phyloP scores from a whole-genome alignment of 371 early-diverging fungal species.

The Zopfochytrium polystomum region DNA sequence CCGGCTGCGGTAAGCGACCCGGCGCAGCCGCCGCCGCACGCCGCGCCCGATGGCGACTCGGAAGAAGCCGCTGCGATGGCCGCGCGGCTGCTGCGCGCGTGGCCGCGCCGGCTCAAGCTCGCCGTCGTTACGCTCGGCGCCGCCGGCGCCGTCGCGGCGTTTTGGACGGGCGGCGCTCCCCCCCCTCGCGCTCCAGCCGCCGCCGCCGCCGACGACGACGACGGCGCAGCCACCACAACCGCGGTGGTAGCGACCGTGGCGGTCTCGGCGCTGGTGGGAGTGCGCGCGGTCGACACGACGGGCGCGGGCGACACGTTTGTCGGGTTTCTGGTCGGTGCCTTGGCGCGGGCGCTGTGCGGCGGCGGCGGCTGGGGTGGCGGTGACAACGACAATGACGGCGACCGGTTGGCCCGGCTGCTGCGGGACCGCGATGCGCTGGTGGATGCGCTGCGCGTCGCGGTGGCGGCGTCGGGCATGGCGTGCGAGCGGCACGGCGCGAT shows the following conservation, averaged over 20 bases:
- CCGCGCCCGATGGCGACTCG: not conserved
- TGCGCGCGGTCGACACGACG: constrained; percentile 18
- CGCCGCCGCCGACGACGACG: too few relatives aligned
- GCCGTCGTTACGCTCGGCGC: constrained; percentile 75
- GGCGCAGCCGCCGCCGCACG: not conserved
- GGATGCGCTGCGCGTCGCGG: constrained; percentile 45
- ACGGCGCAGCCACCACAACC: too few relatives aligned
- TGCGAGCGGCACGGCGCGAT: constrained; percentile 53
- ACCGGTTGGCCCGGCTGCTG: too few relatives aligned
- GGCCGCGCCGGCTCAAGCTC: constrained; percentile 51
- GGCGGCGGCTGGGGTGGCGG: too few relatives aligned
- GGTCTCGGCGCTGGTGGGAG: constrained; percentile 8
- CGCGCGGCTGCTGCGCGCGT: constrained; percentile 11
- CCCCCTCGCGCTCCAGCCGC: too few relatives aligned
- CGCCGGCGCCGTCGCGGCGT: constrained; percentile 49
- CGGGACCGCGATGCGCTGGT: constrained; percentile 30
- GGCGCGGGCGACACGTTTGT: constrained; percentile 77
- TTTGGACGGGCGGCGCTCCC: constrained; percentile 46
- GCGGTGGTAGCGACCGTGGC: constrained; percentile 47
- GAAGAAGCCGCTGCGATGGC: not conserved
- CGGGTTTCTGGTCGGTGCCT: constrained; percentile 72
- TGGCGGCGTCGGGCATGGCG: constrained; percentile 50
- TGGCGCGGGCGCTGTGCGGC: constrained; percentile 37
- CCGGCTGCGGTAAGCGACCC: not conserved
- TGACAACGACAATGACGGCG: too few relatives aligned